phyloP scores from a whole-genome alignment of 2,329 filamentous ascomycete species.

The Myotisia sp. region DNA sequence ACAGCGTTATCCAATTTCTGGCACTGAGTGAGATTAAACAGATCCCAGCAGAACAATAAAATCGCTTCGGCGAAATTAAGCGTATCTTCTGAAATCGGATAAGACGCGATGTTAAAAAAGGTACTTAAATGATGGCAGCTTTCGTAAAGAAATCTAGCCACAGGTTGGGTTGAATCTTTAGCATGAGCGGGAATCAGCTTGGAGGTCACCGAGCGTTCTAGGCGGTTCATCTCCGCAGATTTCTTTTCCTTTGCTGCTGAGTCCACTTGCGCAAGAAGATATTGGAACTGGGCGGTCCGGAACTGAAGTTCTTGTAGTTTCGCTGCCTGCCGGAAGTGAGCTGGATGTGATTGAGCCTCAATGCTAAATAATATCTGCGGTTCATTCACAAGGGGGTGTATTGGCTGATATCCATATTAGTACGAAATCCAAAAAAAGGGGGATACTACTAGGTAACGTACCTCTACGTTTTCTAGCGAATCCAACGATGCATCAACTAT shows the following conservation, averaged over 20 bases:
- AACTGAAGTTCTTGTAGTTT: slow-evolving; percentile 27
- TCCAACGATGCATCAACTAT: neutral
- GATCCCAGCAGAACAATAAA: slow-evolving; percentile 35
- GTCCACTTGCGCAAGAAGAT: slow-evolving; percentile 21
- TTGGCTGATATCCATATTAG: slow-evolving; percentile 19
- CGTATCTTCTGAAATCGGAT: slow-evolving; percentile 15
- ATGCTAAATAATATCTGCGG: slow-evolving; percentile 16
- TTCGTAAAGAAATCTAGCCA: slow-evolving; percentile 25
- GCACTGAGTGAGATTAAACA: slow-evolving; percentile 30
- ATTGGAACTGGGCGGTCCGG: slow-evolving; percentile 22
- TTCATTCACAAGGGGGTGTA: slow-evolving; percentile 30
- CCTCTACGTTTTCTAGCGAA: slow-evolving; percentile 7
- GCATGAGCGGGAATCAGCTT: slow-evolving; percentile 25
- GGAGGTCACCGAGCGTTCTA: slow-evolving; percentile 30
- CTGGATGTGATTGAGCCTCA: slow-evolving; percentile 13
- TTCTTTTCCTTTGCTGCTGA: slow-evolving; percentile 23
- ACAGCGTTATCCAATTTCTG: slow-evolving; percentile 37
- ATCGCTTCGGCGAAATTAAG: slow-evolving; percentile 21
- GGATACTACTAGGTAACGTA: slow-evolving; percentile 4
- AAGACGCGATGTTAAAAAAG: slow-evolving; percentile 16
- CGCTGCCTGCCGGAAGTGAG: slow-evolving; percentile 20
- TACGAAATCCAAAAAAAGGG: neutral
- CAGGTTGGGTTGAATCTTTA: slow-evolving; percentile 30
- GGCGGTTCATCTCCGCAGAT: slow-evolving; percentile 28
- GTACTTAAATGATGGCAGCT: slow-evolving; percentile 25